Evolutionary conservation across 345 rosid genomes (phyloP), one percentile per base, ranked within the genome.

Genomic region (Brassica nigra): DNA sequence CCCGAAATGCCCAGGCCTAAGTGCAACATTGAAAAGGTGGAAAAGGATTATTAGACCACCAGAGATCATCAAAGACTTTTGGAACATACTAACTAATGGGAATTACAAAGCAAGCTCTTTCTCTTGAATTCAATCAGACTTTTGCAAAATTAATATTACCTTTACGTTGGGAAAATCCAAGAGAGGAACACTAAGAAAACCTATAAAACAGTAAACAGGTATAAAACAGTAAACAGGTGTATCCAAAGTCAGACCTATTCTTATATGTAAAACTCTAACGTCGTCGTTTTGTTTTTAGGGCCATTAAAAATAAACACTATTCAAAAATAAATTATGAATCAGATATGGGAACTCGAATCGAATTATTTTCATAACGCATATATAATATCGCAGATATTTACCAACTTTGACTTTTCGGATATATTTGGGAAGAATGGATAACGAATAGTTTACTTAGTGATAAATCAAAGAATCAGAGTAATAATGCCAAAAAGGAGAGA

Each of bases 311-410:
- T 39, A 39, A 39, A 49, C 55, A 49, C 18, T 49, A n/a, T 49
- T 47, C 54, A 49, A n/a, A 49, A 49, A 49, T 12, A 49, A 14
- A 49, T 49, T 49, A 14, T 49, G 54, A 9, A 18, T 66, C 29
- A 42, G 55, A 67, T 67, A 42, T 67, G 57, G 57, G 71, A 67
- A 67, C 15, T 6, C 6, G 10, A 23, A 67, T 42, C 71, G 71
- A 42, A 42, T 2, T 9, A 58, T 2, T 11, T 42, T 23, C 69
- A 12, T 42, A 23, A 68, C 23, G 57, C 23, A 7, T 37, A 16
- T 37, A 16, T 49, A n/a, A 23, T 58, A 44, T 23, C 20, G 23
- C 36, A 27, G 20, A 68, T 27, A 36, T 65, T 16, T 58, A 9
- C 29, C 5, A 36, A 34, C n/a, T 68, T 68, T 68, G 39, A 68